A percentile compares a stretch with the other conserved stretches of the same genome.
Conservation (phyloP, 805 yeast species). For the Millerago galiae region DNA sequence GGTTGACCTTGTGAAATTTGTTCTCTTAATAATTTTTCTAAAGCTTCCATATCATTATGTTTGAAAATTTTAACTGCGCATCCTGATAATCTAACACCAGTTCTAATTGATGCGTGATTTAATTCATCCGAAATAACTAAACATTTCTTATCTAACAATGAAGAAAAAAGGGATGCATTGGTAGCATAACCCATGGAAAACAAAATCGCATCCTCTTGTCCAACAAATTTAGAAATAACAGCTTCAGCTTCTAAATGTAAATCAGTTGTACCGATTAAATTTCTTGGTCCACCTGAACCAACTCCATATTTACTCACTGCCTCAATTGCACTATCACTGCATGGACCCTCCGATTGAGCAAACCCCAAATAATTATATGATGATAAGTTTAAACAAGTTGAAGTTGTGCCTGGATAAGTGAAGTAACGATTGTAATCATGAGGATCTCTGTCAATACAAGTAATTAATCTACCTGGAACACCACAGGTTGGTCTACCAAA, state of each 20-base stretch:
- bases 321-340: conserved; percentile 73
- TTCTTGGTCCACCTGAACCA: conserved; percentile 72
- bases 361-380: conserved; percentile 95
- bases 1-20: conserved; percentile 59
- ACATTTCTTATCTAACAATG: conserved; percentile 80
- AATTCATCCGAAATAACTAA: conserved; percentile 89
- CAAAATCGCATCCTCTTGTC: conserved; percentile 81
- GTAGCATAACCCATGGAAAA: conserved; percentile 97
- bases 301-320: conserved; percentile 67
- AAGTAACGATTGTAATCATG: conserved; percentile 58
- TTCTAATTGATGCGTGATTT: conserved; percentile 93
- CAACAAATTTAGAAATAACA: conserved; percentile 77
- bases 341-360: conserved; percentile 89
- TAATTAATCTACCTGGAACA: conserved; percentile 90
- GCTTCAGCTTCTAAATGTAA: conserved; percentile 70
- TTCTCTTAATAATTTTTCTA: conserved; percentile 62
- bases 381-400: conserved; percentile 77
- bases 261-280: conserved; percentile 67
- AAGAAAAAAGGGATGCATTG: conserved; percentile 79
- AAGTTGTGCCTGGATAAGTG: conserved; percentile 68
- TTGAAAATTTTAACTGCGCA: conserved; percentile 88
- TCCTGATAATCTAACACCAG: conserved; percentile 89
- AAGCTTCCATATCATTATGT: conserved; percentile 83
- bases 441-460: conserved; percentile 74
- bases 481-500: conserved; percentile 96